A percentile compares a stretch with the other conserved stretches of the same genome.
These are phyloP conservation scores for Euphrasia confusa DNA, from an alignment of 257 asterid genomes.

Conservation along the genomic window DNA sequence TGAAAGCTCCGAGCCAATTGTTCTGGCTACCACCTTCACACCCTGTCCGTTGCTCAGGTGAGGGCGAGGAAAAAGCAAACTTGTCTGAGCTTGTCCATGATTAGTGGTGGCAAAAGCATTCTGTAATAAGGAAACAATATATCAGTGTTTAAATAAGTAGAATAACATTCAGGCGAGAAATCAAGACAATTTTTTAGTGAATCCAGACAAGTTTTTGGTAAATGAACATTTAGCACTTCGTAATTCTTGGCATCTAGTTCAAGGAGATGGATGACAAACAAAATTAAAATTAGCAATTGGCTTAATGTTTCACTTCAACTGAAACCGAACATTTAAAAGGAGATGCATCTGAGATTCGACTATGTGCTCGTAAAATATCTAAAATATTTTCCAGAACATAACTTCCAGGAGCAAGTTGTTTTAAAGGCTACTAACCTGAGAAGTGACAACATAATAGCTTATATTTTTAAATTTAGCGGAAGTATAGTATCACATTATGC, in stretches of 20 bases:
- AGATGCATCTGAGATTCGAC: background rate
- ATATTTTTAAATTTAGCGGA: conserved; percentile 1
- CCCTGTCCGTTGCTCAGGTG: conserved; percentile 41
- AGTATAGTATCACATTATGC: conserved; percentile 1
- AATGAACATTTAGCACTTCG: conserved; percentile 1
- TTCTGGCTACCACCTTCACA: conserved; percentile 22
- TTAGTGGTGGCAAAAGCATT: conserved; percentile 26
- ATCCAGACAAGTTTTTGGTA: background rate
- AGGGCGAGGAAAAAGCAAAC: conserved; percentile 24
- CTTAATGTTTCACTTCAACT: background rate
- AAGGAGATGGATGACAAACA: background rate
- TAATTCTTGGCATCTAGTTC: background rate
- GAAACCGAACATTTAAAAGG: background rate
- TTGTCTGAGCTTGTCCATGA: conserved; percentile 25
- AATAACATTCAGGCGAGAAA: conserved; percentile 10
- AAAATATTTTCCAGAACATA: conserved; percentile 3
- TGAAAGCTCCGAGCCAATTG: conserved; percentile 28
- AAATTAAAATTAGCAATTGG: background rate
- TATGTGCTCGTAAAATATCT: conserved; percentile 9
- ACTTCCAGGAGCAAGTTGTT: background rate
- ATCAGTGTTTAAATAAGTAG: background rate
- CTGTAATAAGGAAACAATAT: conserved; percentile 35
- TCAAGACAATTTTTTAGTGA: background rate
- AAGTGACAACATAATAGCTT: background rate
- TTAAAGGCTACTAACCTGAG: background rate